Evolutionary conservation across 352 stramenopile genomes (phyloP).

Genomic region (Phytophthora vignae): DNA sequence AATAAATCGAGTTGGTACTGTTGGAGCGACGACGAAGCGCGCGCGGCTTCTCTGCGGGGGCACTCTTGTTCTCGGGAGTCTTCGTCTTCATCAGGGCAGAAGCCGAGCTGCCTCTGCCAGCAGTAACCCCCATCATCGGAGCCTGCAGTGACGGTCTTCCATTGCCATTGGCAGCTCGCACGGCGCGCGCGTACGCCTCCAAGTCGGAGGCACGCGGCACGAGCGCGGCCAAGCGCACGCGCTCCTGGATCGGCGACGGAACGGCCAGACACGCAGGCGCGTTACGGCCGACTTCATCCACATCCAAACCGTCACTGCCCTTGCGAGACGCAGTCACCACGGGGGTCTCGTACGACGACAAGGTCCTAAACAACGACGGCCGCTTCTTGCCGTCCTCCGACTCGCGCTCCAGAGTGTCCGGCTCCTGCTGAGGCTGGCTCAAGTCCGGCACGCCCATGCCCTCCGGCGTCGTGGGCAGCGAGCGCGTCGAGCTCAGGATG

Average conservation of each 20-base stretch:
- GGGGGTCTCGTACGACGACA: slow-evolving; percentile 85
- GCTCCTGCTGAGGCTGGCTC: slow-evolving; percentile 43
- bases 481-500: slow-evolving; percentile 43
- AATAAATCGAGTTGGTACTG: slow-evolving; percentile 95
- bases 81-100: slow-evolving; percentile 28
- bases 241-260: slow-evolving; percentile 76
- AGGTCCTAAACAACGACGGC: slow-evolving; percentile 70
- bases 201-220: slow-evolving; percentile 60
- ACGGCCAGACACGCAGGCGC: slow-evolving; percentile 33
- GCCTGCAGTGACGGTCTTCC: slow-evolving; percentile 29
- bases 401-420: slow-evolving; percentile 45
- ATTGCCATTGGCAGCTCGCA: slow-evolving; percentile 31
- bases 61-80: slow-evolving; percentile 18
- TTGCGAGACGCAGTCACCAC: slow-evolving; percentile 54
- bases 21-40: slow-evolving; percentile 91
- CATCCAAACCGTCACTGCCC: slow-evolving; percentile 49
- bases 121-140: slow-evolving; percentile 28
- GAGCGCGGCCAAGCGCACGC: slow-evolving; percentile 61
- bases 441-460: slow-evolving; percentile 24
- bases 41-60: slow-evolving; percentile 41
- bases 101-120: slow-evolving; percentile 29
- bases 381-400: slow-evolving; percentile 56
- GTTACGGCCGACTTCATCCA: slow-evolving; percentile 30
- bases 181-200: slow-evolving; percentile 58
- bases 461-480: slow-evolving; percentile 63